Evolutionary conservation across 2,329 filamentous ascomycete genomes (phyloP), one percentile per base, ranked within the genome.

Genomic region (Sclerotinia minor): DNA sequence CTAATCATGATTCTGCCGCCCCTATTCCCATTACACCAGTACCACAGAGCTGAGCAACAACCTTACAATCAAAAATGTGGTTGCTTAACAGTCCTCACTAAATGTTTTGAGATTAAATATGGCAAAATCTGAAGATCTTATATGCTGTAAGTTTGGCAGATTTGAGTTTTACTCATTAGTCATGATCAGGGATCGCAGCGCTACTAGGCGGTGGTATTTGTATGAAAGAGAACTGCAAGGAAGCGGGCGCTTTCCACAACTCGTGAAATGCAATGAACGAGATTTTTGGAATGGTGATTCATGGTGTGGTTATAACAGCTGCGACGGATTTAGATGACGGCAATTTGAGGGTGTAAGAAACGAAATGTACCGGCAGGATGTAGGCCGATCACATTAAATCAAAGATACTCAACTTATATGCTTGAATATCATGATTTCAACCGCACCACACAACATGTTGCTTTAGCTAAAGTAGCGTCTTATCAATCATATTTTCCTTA

Each of bases 21-120:
- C 49, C 61, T 53, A 38, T 61, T 61, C 19, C 19, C 29, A 54
- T 11, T n/a, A 35, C 52, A 29, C 52, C 52, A 53, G 29, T n/a
- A 6, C 32, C 52, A 54, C 19, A 3, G 7, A 54, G 52, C 29
- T 21, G 7, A 54, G 52, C 29, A 29, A 26, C 19, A 35, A 61
- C 44, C 5, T 26, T 26, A 61, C 44, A 19, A 61, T 47, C 35
- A 29, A 5, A n/a, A 26, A 35, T 32, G 17, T 49, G 24, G 21
- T 35, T 61, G 26, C 44, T n/a, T 35, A 5, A 29, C n/a, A n/a
- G 11, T 35, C 29, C 19, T n/a, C 19, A 6, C 19, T 35, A 4
- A 35, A 19, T 8, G 26, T 19, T 54, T 17, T 17, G 8, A 35
- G 19, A 35, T 13, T 11, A n/a, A 35, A 21, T n/a, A 35, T 35